Percentiles rank a stretch among this genome's conserved stretches.
phyloP scores from a whole-genome alignment of 257 asterid genomes.

The Coffea eugenioides region DNA sequence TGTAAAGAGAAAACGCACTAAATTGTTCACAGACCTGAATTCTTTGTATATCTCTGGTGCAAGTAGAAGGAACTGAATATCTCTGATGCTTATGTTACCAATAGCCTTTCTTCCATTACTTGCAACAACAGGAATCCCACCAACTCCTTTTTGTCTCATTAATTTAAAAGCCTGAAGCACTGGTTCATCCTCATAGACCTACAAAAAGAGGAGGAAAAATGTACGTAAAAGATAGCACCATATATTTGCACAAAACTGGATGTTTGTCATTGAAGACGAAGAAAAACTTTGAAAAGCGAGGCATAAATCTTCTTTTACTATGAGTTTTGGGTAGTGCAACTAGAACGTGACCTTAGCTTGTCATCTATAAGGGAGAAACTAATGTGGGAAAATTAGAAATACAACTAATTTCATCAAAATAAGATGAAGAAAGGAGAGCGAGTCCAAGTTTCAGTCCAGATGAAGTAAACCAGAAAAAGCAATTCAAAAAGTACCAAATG shows the following conservation, averaged over 20 bases:
- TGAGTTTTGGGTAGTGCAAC: background rate
- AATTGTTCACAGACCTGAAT: constrained; percentile 50
- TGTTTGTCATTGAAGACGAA: background rate
- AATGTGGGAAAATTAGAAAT: background rate
- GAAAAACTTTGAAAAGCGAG: background rate
- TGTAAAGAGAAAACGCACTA: background rate
- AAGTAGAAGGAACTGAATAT: constrained; percentile 87
- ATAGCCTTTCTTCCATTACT: constrained; percentile 69
- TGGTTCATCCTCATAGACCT: constrained; percentile 89
- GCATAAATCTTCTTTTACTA: background rate
- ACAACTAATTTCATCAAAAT: background rate
- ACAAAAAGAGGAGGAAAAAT: constrained; percentile 5
- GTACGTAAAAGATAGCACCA: background rate
- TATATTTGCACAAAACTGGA: background rate
- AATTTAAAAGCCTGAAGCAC: constrained; percentile 93
- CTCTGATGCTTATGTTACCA: constrained; percentile 95
- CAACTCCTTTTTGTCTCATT: constrained; percentile 88
- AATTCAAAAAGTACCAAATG: background rate
- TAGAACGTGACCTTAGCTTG: background rate
- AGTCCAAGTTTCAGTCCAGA: too few species aligned
- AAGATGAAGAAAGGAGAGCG: too few species aligned
- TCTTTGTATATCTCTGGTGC: constrained; percentile 93
- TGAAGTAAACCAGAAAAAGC: background rate
- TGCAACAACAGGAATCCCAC: constrained; percentile 86
- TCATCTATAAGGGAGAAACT: background rate